These are phyloP conservation scores for Epicoccum nigrum DNA, from an alignment of 2,329 filamentous ascomycete species.

Conservation along the genomic window DNA sequence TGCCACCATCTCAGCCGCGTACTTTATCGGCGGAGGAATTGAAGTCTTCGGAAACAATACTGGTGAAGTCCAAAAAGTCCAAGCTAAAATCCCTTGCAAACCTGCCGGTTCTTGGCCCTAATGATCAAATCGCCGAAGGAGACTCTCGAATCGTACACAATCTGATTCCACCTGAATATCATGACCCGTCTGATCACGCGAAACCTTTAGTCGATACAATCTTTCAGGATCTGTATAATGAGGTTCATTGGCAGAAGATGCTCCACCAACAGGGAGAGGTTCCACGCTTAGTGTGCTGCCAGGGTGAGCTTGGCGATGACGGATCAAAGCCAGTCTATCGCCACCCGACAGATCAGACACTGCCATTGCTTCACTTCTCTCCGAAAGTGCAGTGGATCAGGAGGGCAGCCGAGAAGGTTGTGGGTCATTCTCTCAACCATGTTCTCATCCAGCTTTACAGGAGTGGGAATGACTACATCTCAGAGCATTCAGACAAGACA, in stretches of 20 bases:
- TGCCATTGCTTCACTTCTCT: constrained; percentile 77
- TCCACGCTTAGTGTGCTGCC: constrained; percentile 87
- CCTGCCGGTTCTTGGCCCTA: constrained; percentile 51
- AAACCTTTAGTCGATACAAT: constrained; percentile 60
- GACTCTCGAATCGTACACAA: constrained; percentile 78
- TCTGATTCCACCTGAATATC: constrained; percentile 61
- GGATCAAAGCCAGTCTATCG: constrained; percentile 89
- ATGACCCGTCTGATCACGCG: constrained; percentile 34
- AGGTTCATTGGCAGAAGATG: constrained; percentile 91
- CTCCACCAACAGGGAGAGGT: constrained; percentile 90
- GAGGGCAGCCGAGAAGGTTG: constrained; percentile 68
- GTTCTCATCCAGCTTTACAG: constrained; percentile 92
- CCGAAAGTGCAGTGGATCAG: constrained; percentile 73
- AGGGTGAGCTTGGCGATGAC: constrained; percentile 72
- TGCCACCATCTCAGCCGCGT: no score
- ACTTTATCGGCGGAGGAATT: background rate
- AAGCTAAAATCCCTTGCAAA: constrained; percentile 50
- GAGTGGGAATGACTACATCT: constrained; percentile 87
- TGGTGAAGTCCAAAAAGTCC: constrained; percentile 21
- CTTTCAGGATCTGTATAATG: constrained; percentile 73
- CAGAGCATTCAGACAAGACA: constrained; percentile 96
- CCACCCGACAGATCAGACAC: constrained; percentile 88
- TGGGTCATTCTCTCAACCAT: constrained; percentile 87
- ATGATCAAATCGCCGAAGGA: constrained; percentile 73
- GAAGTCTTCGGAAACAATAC: background rate